Evolutionary conservation across 352 stramenopile species (phyloP).

Genomic region (Phytophthora fragariae): DNA sequence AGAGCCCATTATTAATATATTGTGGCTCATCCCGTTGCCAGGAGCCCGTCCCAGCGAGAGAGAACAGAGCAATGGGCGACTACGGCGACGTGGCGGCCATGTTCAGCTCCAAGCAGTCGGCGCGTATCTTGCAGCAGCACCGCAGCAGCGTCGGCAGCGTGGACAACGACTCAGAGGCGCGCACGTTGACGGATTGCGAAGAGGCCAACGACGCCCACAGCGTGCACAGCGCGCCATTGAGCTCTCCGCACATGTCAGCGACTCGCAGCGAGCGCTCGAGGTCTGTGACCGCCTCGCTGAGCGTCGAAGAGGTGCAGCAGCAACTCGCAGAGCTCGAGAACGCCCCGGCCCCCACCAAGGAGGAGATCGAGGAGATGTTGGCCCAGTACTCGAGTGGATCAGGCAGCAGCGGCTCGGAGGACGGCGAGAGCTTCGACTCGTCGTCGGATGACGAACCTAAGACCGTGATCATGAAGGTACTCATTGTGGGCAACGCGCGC

Average conservation of each 20-base stretch:
- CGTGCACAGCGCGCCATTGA: conserved; percentile 21
- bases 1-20: not conserved
- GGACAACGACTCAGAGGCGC: conserved; percentile 23
- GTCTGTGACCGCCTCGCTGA: conserved; percentile 28
- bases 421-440: conserved; percentile 13
- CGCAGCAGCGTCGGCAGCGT: conserved; percentile 36
- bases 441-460: conserved; percentile 38
- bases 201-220: conserved; percentile 24
- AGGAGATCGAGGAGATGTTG: conserved; percentile 70
- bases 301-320: conserved; percentile 60
- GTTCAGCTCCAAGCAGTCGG: conserved; percentile 54
- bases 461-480: conserved; percentile 83
- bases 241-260: conserved; percentile 9
- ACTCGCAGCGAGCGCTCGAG: conserved; percentile 9
- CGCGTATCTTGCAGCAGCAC: conserved; percentile 38
- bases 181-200: conserved; percentile 31
- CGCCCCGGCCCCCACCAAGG: conserved; percentile 48
- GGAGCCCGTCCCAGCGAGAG: not conserved
- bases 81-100: conserved; percentile 45
- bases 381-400: conserved; percentile 56
- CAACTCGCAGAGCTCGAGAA: conserved; percentile 59
- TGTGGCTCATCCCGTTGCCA: not conserved
- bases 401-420: conserved; percentile 16
- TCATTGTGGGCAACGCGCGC: conserved; percentile 89
- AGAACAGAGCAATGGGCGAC: conserved; percentile 25